Conservation (phyloP, 1,139 yeast genomes). For the Lodderomyces theae region DNA sequence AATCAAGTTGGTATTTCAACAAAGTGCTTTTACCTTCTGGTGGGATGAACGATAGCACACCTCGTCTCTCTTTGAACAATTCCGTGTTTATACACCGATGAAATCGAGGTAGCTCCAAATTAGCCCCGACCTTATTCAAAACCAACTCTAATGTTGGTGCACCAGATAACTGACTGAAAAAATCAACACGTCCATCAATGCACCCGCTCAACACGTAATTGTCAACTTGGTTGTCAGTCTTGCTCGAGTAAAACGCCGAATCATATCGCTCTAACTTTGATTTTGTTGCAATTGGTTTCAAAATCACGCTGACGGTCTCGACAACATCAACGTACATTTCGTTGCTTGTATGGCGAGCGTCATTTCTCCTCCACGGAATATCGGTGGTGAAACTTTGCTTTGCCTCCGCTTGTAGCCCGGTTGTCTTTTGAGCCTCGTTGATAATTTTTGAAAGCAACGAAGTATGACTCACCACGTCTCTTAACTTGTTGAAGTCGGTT, state of each 20-base stretch:
- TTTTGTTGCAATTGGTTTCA: constrained; percentile 23
- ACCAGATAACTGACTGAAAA: constrained; percentile 71
- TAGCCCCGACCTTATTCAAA: constrained; percentile 43
- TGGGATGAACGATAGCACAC: constrained; percentile 67
- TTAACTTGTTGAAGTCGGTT: constrained; percentile 69
- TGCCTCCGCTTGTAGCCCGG: constrained; percentile 10
- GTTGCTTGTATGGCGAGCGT: constrained; percentile 65
- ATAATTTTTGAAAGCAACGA: constrained; percentile 39
- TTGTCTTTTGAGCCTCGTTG: constrained; percentile 30
- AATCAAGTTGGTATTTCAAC: constrained; percentile 63
- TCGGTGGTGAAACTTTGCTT: constrained; percentile 9
- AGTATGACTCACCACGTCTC: constrained; percentile 67
- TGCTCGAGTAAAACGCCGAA: constrained; percentile 38
- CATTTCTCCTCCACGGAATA: constrained; percentile 73
- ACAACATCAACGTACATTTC: constrained; percentile 78
- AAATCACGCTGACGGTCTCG: constrained; percentile 55
- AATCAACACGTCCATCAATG: constrained; percentile 63
- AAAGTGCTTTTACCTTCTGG: constrained; percentile 79
- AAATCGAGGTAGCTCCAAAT: constrained; percentile 50
- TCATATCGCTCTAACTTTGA: constrained; percentile 21
- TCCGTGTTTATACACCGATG: constrained; percentile 57
- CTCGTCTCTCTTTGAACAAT: constrained; percentile 39
- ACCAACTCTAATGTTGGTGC: constrained; percentile 65
- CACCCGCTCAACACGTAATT: constrained; percentile 50
- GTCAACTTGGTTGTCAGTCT: constrained; percentile 17